Evolutionary conservation across 768 basidiomycete species (phyloP).

Genomic region (Lactarius sp.): DNA sequence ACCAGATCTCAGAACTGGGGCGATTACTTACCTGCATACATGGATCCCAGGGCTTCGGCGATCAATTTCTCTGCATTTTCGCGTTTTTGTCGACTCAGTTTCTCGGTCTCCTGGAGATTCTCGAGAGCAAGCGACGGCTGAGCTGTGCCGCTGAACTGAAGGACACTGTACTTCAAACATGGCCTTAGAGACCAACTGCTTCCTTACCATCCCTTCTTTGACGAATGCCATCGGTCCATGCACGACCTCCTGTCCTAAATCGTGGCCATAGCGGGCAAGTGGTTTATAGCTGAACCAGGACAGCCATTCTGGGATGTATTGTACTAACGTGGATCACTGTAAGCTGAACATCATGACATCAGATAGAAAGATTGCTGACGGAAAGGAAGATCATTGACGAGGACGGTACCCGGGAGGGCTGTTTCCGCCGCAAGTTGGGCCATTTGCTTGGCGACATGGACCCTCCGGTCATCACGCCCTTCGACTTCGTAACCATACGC

Average conservation of each 20-base stretch:
- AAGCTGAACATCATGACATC: too few relatives aligned
- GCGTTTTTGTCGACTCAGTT: not conserved
- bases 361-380: not conserved
- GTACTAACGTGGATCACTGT: not conserved
- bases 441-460: not conserved
- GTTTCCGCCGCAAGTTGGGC: not conserved
- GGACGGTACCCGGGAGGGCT: not conserved
- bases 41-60: not conserved
- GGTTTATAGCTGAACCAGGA: constrained; percentile 15
- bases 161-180: too few relatives aligned
- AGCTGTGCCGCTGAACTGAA: not conserved
- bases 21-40: constrained; percentile 3
- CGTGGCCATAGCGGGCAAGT: not conserved
- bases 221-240: not conserved
- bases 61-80: not conserved
- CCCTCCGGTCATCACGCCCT: not conserved
- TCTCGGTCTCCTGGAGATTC: not conserved
- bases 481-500: constrained; percentile 11
- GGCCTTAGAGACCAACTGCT: too few relatives aligned
- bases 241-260: not conserved
- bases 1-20: too few relatives aligned
- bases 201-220: constrained; percentile 11
- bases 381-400: not conserved
- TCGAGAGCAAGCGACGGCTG: constrained; percentile 1
- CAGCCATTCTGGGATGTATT: constrained; percentile 8